Evolutionary conservation across 768 basidiomycete species (phyloP).

Genomic region (Russula sp.): DNA sequence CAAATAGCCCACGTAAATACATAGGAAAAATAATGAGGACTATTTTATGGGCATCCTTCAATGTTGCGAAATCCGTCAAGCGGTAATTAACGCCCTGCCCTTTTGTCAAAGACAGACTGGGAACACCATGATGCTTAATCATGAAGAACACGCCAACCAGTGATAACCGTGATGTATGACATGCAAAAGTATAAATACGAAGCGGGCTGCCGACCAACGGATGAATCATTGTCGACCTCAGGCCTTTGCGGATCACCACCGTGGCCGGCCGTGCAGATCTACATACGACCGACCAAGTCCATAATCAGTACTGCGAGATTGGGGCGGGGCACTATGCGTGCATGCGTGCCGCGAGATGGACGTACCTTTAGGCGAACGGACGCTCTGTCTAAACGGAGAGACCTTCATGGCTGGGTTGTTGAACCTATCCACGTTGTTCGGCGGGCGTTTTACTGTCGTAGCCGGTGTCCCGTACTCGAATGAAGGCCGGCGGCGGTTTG

Average conservation of each 20-base stretch:
- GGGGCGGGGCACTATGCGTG: background rate
- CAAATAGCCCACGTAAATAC: background rate
- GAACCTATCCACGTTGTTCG: background rate
- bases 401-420: slow-evolving; percentile 6
- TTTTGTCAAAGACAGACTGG: no score
- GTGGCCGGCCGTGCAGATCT: background rate
- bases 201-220: background rate
- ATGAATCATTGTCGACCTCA: background rate
- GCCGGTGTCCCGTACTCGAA: background rate
- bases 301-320: background rate
- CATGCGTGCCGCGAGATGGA: background rate
- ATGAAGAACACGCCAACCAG: background rate
- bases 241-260: background rate
- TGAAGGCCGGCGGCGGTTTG: slow-evolving; percentile 18
- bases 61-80: no score
- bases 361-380: slow-evolving; percentile 17
- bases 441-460: background rate
- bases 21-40: background rate
- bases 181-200: background rate
- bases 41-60: background rate
- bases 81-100: no score
- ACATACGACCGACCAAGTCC: background rate
- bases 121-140: background rate
- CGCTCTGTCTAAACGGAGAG: background rate
- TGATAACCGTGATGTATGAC: background rate